Percentiles rank a stretch among this genome's conserved stretches.
These are phyloP conservation scores for Metarhizium sp. DNA, from an alignment of 2,329 filamentous ascomycete species.

Conservation along the genomic window DNA sequence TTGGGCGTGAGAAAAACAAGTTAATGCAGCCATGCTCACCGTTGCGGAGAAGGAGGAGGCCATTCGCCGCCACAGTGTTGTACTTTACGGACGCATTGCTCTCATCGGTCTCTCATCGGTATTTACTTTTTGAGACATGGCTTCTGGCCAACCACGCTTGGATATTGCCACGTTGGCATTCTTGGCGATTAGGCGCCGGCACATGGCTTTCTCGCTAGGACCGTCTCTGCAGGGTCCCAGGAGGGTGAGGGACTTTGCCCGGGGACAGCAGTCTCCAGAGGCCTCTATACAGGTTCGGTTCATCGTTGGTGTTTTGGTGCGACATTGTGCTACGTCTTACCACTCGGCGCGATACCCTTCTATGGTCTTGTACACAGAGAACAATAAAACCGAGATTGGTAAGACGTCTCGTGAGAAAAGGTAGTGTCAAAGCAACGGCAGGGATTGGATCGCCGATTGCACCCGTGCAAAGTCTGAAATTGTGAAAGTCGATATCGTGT, in stretches of 20 bases:
- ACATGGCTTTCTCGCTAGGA: neutral
- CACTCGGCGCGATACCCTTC: neutral
- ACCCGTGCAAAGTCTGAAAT: neutral
- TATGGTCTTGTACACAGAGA: neutral
- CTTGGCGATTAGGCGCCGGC: neutral
- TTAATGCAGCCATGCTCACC: slow-evolving; percentile 1
- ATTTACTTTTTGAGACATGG: slow-evolving; percentile 8
- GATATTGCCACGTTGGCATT: neutral
- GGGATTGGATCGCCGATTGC: neutral
- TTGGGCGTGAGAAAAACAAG: slow-evolving; percentile 1
- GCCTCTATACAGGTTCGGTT: neutral
- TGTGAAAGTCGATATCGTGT: neutral
- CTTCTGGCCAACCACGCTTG: neutral
- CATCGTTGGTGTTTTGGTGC: neutral
- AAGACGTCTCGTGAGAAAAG: neutral
- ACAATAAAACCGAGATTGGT: neutral
- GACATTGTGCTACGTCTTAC: neutral
- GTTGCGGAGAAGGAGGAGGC: slow-evolving; percentile 5
- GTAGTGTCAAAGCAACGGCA: neutral
- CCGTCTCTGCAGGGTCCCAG: neutral
- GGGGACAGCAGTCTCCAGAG: neutral
- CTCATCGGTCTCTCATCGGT: neutral
- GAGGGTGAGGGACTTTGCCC: neutral
- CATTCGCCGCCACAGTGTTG: slow-evolving; percentile 4
- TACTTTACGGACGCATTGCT: slow-evolving; percentile 1